These are phyloP conservation scores for Mycena haematopus DNA, from an alignment of 768 basidiomycete species.

Conservation along the genomic window DNA sequence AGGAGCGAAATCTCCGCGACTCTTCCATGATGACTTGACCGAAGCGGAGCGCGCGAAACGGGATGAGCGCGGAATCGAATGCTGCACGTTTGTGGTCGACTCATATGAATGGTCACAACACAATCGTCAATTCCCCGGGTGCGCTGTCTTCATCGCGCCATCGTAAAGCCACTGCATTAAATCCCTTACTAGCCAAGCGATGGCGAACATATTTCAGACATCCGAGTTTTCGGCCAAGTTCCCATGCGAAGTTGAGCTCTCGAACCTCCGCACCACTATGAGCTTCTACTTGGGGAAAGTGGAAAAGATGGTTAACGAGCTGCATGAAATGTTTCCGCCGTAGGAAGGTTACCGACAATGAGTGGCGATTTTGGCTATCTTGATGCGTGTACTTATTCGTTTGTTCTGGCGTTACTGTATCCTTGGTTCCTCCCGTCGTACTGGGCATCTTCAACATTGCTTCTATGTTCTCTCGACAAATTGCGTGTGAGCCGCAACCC, in stretches of 20 bases:
- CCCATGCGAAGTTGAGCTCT: conserved; percentile 3
- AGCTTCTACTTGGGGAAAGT: too few species aligned
- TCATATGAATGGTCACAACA: conserved; percentile 7
- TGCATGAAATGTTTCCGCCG: conserved; percentile 23
- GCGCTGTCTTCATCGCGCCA: background rate
- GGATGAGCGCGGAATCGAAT: conserved; percentile 5
- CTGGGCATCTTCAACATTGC: too few species aligned
- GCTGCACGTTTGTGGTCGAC: conserved; percentile 13
- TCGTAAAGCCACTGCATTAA: background rate
- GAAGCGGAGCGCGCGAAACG: conserved; percentile 7
- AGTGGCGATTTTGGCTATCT: too few species aligned
- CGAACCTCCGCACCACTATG: background rate
- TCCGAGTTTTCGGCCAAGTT: conserved; percentile 14
- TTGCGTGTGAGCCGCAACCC: too few species aligned
- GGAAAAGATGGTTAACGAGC: conserved; percentile 19
- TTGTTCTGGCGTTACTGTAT: background rate
- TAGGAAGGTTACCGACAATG: background rate
- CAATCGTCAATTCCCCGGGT: background rate
- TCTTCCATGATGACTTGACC: conserved; percentile 23
- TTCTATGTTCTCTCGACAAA: too few species aligned
- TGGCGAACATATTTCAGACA: conserved; percentile 9
- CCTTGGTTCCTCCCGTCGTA: too few species aligned
- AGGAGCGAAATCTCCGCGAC: background rate
- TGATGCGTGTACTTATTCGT: background rate
- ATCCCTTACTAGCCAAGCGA: conserved; percentile 2